Evolutionary conservation across 2,329 filamentous ascomycete genomes (phyloP).

Genomic region (Tolypocladium tropicale): DNA sequence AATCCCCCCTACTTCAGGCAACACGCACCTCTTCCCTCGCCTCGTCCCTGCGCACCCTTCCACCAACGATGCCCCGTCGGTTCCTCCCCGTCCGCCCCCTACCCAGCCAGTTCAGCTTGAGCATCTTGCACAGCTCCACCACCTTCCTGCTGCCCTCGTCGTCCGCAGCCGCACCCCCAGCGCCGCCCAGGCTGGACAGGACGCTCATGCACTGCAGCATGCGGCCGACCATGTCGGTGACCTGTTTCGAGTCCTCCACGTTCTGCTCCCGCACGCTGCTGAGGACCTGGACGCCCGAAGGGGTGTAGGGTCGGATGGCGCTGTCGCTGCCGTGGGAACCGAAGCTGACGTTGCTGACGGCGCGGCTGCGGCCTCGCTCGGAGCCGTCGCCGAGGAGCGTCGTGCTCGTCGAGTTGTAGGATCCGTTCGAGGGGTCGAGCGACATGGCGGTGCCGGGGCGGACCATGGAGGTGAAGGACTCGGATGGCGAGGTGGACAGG

Average conservation of each 20-base stretch:
- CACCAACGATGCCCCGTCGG: slow-evolving; percentile 78
- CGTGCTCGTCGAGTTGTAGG: slow-evolving; percentile 70
- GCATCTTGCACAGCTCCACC: slow-evolving; percentile 70
- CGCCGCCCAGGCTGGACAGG: slow-evolving; percentile 59
- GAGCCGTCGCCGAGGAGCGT: slow-evolving; percentile 62
- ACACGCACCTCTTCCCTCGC: slow-evolving; percentile 31
- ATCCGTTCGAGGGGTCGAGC: slow-evolving; percentile 63
- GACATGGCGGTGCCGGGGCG: slow-evolving; percentile 67
- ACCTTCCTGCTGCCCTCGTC: slow-evolving; percentile 71
- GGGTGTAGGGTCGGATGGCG: slow-evolving; percentile 37
- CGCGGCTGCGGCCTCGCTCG: slow-evolving; percentile 57
- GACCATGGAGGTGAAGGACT: slow-evolving; percentile 32
- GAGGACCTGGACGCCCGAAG: slow-evolving; percentile 26
- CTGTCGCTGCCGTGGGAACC: slow-evolving; percentile 39
- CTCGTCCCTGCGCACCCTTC: slow-evolving; percentile 38
- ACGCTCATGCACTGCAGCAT: slow-evolving; percentile 97
- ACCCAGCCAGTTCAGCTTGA: slow-evolving; percentile 96
- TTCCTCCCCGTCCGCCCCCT: slow-evolving; percentile 83
- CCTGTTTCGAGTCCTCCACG: slow-evolving; percentile 60
- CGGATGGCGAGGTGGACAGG: slow-evolving; percentile 40
- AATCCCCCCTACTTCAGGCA: slow-evolving; percentile 9
- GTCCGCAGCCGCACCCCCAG: slow-evolving; percentile 36
- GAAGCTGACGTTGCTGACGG: slow-evolving; percentile 75
- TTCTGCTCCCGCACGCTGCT: slow-evolving; percentile 45
- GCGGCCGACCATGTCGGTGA: slow-evolving; percentile 87